These are phyloP conservation scores for Solanum chacoense DNA, from an alignment of 305 asterid species.

Conservation along the genomic window DNA sequence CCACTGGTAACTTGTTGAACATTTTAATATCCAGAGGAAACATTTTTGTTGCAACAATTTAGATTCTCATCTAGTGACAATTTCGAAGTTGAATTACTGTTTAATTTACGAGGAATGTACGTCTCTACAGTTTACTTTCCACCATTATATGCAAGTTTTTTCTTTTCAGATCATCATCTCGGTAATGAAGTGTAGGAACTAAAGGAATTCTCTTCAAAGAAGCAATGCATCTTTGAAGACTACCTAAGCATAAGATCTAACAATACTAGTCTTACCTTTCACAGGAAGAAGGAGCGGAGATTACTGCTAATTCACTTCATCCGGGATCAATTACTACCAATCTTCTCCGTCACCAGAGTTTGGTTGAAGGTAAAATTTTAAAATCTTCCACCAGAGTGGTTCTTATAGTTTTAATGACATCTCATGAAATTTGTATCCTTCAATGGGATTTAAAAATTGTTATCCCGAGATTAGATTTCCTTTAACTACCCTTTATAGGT, in stretches of 20 bases:
- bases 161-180: background rate
- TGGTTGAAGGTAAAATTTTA: conserved; percentile 38
- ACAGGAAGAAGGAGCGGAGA: conserved; percentile 76
- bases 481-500: background rate
- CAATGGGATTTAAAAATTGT: background rate
- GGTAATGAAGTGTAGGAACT: background rate
- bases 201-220: background rate
- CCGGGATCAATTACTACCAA: conserved; percentile 87
- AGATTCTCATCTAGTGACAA: background rate
- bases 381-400: background rate
- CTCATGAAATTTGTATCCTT: background rate
- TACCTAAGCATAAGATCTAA: background rate
- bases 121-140: background rate
- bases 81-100: background rate
- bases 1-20: background rate
- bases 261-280: conserved; percentile 1
- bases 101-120: background rate
- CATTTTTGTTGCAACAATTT: background rate
- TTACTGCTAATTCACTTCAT: conserved; percentile 88
- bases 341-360: conserved; percentile 51
- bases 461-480: background rate
- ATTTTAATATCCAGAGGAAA: background rate
- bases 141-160: background rate
- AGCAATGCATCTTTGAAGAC: background rate
- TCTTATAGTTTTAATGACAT: background rate